Percentiles rank a stretch among this genome's conserved stretches.
phyloP scores from a whole-genome alignment of 192 early-diverging fungal genomes.

The Linnemannia schmuckeri region DNA sequence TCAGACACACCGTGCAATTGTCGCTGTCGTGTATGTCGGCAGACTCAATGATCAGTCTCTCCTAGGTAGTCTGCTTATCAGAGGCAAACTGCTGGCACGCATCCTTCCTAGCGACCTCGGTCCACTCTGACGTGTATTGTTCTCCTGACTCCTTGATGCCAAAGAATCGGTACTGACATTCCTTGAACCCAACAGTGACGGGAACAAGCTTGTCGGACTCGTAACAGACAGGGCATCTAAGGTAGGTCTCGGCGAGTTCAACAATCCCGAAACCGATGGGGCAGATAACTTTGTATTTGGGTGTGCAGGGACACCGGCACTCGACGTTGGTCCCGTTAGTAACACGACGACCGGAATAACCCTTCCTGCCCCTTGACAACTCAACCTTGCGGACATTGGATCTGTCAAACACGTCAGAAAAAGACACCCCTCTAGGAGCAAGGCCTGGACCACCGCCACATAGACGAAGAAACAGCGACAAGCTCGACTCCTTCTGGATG shows the following conservation, averaged over 20 bases:
- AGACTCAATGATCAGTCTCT: conserved; percentile 17
- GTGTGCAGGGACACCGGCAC: conserved; percentile 17
- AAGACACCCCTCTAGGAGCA: background rate
- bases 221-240: conserved; percentile 15
- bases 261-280: background rate
- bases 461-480: conserved; percentile 71
- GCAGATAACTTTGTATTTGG: conserved; percentile 4
- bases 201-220: background rate
- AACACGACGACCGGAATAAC: background rate
- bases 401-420: conserved; percentile 4
- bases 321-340: conserved; percentile 12
- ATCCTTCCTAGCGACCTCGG: background rate
- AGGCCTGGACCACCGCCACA: conserved; percentile 56
- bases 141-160: conserved; percentile 13
- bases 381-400: background rate
- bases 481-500: conserved; percentile 75
- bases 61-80: background rate
- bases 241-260: background rate
- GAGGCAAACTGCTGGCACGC: conserved; percentile 10
- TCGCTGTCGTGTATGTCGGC: background rate
- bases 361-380: background rate
- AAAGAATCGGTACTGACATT: conserved; percentile 27
- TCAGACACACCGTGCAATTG: background rate
- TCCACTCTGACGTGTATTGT: conserved; percentile 18
- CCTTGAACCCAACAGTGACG: conserved; percentile 21